A percentile compares a stretch with the other conserved stretches of the same genome.
Evolutionary conservation across 2,329 filamentous ascomycete genomes (phyloP).

Genomic region (Curvularia sp.): DNA sequence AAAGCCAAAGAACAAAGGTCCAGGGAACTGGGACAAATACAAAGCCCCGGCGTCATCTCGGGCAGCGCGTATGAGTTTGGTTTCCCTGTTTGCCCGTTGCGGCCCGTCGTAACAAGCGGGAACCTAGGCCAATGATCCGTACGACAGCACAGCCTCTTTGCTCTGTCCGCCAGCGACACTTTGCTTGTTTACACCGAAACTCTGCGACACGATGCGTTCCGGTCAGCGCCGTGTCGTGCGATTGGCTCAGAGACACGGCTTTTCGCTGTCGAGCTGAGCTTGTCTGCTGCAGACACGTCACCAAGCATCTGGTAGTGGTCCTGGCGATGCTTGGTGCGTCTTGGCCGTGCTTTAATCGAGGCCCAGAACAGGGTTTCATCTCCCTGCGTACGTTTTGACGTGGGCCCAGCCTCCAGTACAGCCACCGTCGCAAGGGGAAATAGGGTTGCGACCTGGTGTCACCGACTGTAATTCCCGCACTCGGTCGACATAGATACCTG

Average conservation of each 20-base stretch:
- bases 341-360: slow-evolving; percentile 22
- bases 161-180: slow-evolving; percentile 16
- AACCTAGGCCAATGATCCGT: too few species aligned
- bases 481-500: not conserved
- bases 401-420: slow-evolving; percentile 17
- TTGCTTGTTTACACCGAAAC: slow-evolving; percentile 17
- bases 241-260: not conserved
- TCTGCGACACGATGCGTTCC: slow-evolving; percentile 4
- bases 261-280: slow-evolving; percentile 11
- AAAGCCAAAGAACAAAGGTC: not conserved
- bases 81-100: slow-evolving; percentile 34
- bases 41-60: slow-evolving; percentile 29
- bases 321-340: slow-evolving; percentile 35
- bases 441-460: not conserved
- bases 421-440: not conserved
- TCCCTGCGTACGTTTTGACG: slow-evolving; percentile 29
- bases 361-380: slow-evolving; percentile 22
- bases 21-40: slow-evolving; percentile 4
- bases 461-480: not conserved
- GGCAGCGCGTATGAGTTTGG: slow-evolving; percentile 1
- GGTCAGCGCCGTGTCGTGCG: slow-evolving; percentile 1
- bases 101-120: slow-evolving; percentile 8
- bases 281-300: slow-evolving; percentile 30
- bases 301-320: slow-evolving; percentile 28
- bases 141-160: slow-evolving; percentile 10